These are phyloP conservation scores for Eucalyptus sideroxylon DNA, from an alignment of 345 rosid species.

Conservation along the genomic window DNA sequence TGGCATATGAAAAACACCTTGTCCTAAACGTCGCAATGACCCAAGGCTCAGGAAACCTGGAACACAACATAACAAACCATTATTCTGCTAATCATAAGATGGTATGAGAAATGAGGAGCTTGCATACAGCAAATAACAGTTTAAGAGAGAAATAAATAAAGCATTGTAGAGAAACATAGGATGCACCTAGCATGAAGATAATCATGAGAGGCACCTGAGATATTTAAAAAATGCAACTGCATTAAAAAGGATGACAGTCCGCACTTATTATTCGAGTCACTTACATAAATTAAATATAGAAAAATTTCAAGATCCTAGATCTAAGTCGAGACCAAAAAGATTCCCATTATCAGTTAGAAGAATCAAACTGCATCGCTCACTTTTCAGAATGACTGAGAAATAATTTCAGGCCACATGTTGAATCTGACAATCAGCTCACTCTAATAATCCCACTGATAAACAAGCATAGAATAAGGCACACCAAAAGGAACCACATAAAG, in stretches of 20 bases:
- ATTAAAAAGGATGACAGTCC: not conserved
- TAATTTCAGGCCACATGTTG: not conserved
- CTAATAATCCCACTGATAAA: not conserved
- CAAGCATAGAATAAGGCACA: not conserved
- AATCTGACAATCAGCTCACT: not conserved
- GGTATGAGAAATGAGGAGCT: not conserved
- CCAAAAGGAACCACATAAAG: not conserved
- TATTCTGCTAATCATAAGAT: not conserved
- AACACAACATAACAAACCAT: not conserved
- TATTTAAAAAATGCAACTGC: not conserved
- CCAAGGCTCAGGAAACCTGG: not conserved
- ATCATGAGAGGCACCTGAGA: not conserved
- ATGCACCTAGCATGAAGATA: not conserved
- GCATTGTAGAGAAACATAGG: not conserved
- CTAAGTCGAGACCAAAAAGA: not conserved
- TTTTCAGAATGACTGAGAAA: not conserved
- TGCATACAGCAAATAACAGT: not conserved
- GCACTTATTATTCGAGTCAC: not conserved
- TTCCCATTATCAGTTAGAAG: not conserved
- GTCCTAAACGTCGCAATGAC: not conserved
- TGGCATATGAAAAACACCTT: not conserved
- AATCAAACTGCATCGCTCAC: not conserved
- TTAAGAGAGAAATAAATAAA: not conserved
- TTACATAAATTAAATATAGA: not conserved
- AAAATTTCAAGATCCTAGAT: not conserved